Evolutionary conservation across 495 filamentous ascomycete species (phyloP).

Genomic region (Podospora tetraspora): DNA sequence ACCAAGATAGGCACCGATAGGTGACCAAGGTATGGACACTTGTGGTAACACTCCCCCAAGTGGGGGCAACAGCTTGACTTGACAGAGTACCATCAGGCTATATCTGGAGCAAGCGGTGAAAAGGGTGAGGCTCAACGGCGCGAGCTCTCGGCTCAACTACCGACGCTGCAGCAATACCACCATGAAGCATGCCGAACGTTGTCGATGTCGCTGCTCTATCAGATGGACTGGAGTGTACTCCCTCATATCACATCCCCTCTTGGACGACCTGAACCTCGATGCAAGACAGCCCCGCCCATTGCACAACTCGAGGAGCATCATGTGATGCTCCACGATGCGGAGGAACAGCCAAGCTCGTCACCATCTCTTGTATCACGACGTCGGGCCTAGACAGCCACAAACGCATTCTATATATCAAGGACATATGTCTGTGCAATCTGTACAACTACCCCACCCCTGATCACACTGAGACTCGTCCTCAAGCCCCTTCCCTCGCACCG

Average conservation of each 20-base stretch:
- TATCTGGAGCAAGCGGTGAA: not conserved
- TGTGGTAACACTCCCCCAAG: not conserved
- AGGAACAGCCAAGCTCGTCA: not conserved
- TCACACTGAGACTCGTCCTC: not conserved
- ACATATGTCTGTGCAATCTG: not conserved
- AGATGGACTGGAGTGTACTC: not conserved
- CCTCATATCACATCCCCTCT: not conserved
- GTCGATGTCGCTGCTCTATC: not conserved
- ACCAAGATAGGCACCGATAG: not conserved
- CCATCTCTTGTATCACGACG: not conserved
- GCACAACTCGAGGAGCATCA: not conserved
- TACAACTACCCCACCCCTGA: not conserved
- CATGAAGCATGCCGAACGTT: not conserved
- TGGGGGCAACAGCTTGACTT: not conserved
- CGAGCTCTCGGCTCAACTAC: not conserved
- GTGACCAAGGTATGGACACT: not conserved
- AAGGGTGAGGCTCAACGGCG: not conserved
- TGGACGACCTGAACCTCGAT: not conserved
- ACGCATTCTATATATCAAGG: not conserved
- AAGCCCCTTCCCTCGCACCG: constrained; percentile 33
- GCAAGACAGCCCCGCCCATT: not conserved
- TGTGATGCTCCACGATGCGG: not conserved
- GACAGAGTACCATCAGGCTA: not conserved
- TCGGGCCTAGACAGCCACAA: not conserved
- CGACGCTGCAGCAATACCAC: not conserved